These are phyloP conservation scores for Pseudogymnoascus sp. DNA, from an alignment of 2,329 filamentous ascomycete species.

Conservation along the genomic window DNA sequence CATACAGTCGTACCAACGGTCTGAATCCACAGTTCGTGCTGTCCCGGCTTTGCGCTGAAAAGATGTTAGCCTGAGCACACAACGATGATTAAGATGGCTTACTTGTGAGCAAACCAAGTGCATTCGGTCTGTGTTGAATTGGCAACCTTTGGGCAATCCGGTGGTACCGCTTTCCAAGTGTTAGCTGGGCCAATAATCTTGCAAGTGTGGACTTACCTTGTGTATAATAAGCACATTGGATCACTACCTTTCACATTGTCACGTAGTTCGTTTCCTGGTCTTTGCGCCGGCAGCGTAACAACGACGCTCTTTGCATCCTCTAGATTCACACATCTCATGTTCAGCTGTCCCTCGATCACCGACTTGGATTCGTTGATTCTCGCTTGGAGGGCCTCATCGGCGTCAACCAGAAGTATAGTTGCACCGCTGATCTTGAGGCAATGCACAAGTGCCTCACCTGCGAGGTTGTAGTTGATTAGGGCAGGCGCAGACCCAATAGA, in stretches of 20 bases:
- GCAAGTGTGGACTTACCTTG: slow-evolving; percentile 37
- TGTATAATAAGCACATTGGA: slow-evolving; percentile 63
- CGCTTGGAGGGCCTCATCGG: slow-evolving; percentile 43
- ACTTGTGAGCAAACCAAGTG: slow-evolving; percentile 26
- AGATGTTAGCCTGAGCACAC: neutral
- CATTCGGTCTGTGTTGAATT: slow-evolving; percentile 45
- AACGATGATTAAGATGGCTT: neutral
- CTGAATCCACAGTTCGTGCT: slow-evolving; percentile 30
- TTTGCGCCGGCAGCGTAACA: slow-evolving; percentile 38
- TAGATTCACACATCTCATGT: slow-evolving; percentile 50
- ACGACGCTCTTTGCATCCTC: slow-evolving; percentile 42
- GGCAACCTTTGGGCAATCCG: slow-evolving; percentile 65
- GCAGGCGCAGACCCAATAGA: slow-evolving; percentile 62
- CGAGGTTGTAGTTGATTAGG: slow-evolving; percentile 64
- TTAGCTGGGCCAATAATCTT: neutral
- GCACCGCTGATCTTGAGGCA: slow-evolving; percentile 53
- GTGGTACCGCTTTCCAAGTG: slow-evolving; percentile 55
- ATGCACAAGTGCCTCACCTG: slow-evolving; percentile 56
- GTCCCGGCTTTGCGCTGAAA: slow-evolving; percentile 16
- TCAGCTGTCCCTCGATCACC: slow-evolving; percentile 39
- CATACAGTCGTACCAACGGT: slow-evolving; percentile 72
- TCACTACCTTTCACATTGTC: slow-evolving; percentile 42
- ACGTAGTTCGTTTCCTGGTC: slow-evolving; percentile 50
- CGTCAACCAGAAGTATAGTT: slow-evolving; percentile 52
- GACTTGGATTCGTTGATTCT: slow-evolving; percentile 51